Conservation (phyloP, 352 stramenopile species). For the Phytophthora sp. region DNA sequence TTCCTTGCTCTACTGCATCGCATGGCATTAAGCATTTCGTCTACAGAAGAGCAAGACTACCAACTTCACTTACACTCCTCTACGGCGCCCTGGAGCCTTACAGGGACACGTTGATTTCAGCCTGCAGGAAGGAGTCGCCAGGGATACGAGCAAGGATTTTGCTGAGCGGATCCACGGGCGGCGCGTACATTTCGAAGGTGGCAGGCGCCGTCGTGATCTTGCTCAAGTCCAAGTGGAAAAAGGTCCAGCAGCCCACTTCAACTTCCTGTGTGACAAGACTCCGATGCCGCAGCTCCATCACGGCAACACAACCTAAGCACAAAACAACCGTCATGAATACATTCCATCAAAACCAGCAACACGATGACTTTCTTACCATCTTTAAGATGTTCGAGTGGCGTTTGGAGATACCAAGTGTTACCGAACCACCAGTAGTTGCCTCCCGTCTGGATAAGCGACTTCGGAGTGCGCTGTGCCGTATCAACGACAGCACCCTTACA, state of each 20-base stretch:
- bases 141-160: slow-evolving; percentile 87
- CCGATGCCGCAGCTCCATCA: slow-evolving; percentile 88
- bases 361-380: slow-evolving; percentile 58
- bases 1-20: background rate
- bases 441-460: slow-evolving; percentile 86
- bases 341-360: background rate
- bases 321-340: slow-evolving; percentile 18
- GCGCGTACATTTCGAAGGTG: slow-evolving; percentile 90
- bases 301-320: slow-evolving; percentile 74
- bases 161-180: slow-evolving; percentile 83
- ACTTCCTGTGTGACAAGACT: slow-evolving; percentile 85
- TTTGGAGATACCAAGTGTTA: slow-evolving; percentile 90
- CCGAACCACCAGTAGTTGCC: slow-evolving; percentile 91
- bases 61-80: background rate
- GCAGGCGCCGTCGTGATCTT: slow-evolving; percentile 87
- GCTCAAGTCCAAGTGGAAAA: slow-evolving; percentile 89
- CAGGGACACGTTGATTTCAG: slow-evolving; percentile 88
- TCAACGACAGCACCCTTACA: slow-evolving; percentile 74
- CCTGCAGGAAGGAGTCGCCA: slow-evolving; percentile 88
- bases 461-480: slow-evolving; percentile 75
- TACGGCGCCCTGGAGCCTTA: slow-evolving; percentile 41
- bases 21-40: slow-evolving; percentile 6
- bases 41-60: slow-evolving; percentile 5
- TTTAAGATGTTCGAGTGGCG: slow-evolving; percentile 84
- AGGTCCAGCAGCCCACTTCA: slow-evolving; percentile 90